Percentiles rank a stretch among this genome's conserved stretches.
Conservation (phyloP, 2,329 filamentous ascomycete genomes). For the Colletotrichum caudatum region DNA sequence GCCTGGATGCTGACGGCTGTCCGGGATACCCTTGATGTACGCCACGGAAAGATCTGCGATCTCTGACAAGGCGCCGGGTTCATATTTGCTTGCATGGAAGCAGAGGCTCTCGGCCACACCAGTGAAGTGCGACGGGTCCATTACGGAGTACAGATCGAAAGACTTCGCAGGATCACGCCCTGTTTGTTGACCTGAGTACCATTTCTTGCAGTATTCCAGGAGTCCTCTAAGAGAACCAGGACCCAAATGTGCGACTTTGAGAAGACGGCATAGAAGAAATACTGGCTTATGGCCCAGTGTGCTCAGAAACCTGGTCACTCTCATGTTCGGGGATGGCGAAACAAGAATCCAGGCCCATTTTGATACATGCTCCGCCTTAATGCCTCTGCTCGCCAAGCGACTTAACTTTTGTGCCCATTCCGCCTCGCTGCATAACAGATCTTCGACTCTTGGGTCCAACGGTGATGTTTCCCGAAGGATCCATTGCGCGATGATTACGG, state of each 20-base stretch:
- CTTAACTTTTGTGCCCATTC: slow-evolving; percentile 1
- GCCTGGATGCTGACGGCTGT: slow-evolving; percentile 7
- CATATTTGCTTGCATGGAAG: slow-evolving; percentile 42
- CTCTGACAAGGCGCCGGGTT: slow-evolving; percentile 47
- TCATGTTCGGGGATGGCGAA: slow-evolving; percentile 19
- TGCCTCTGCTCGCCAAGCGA: slow-evolving; percentile 9
- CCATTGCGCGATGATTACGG: slow-evolving; percentile 33
- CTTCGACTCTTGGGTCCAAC: slow-evolving; percentile 15
- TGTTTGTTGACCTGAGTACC: slow-evolving; percentile 18
- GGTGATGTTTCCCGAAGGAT: slow-evolving; percentile 16
- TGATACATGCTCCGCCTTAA: slow-evolving; percentile 8
- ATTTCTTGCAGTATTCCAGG: slow-evolving; percentile 29
- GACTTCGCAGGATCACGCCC: neutral
- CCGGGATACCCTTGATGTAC: slow-evolving; percentile 48
- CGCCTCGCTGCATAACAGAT: slow-evolving; percentile 1
- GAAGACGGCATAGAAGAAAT: slow-evolving; percentile 37
- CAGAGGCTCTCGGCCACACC: slow-evolving; percentile 11
- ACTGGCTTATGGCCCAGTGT: slow-evolving; percentile 26
- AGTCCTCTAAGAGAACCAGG: slow-evolving; percentile 27
- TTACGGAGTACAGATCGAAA: neutral
- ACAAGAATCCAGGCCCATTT: slow-evolving; percentile 34
- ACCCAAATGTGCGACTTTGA: slow-evolving; percentile 5
- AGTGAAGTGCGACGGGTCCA: slow-evolving; percentile 9
- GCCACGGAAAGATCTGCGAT: slow-evolving; percentile 48
- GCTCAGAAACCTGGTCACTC: slow-evolving; percentile 27